These are phyloP conservation scores for Scutellaria minor DNA, from an alignment of 257 asterid species.

Conservation along the genomic window DNA sequence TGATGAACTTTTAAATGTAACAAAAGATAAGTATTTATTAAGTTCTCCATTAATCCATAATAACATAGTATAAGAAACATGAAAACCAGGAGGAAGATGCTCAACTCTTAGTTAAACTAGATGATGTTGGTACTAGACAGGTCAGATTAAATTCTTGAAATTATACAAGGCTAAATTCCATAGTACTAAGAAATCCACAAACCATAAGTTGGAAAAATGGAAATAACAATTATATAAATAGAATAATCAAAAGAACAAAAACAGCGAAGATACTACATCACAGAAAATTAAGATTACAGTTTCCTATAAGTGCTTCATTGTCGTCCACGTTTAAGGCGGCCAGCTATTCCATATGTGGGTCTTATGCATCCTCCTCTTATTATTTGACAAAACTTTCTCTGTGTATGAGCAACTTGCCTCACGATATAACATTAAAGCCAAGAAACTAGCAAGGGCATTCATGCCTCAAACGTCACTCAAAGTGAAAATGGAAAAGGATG, in stretches of 20 bases:
- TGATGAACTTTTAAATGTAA: conserved; percentile 22
- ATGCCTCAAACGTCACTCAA: conserved; percentile 1
- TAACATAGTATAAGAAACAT: conserved; percentile 23
- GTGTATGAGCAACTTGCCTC: conserved; percentile 6
- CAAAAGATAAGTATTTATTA: conserved; percentile 12
- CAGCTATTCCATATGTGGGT: conserved; percentile 8
- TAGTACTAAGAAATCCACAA: conserved; percentile 21
- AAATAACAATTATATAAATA: neutral
- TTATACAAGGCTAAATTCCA: conserved; percentile 15
- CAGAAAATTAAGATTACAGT: neutral
- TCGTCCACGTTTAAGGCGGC: neutral
- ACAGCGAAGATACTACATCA: neutral
- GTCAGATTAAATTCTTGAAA: conserved; percentile 1
- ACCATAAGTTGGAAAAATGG: conserved; percentile 20
- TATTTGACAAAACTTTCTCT: conserved; percentile 2
- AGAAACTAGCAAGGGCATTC: conserved; percentile 24
- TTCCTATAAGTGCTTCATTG: neutral
- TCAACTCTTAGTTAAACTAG: conserved; percentile 32
- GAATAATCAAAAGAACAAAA: conserved; percentile 9
- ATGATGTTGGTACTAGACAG: conserved; percentile 22
- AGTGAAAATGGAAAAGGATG: neutral
- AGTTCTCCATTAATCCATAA: conserved; percentile 24
- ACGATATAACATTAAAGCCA: conserved; percentile 4
- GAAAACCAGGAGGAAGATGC: conserved; percentile 5
- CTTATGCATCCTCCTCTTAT: conserved; percentile 4